phyloP scores from a whole-genome alignment of 176 grass and related monocot genomes.

The Rhynchospora breviuscula region DNA sequence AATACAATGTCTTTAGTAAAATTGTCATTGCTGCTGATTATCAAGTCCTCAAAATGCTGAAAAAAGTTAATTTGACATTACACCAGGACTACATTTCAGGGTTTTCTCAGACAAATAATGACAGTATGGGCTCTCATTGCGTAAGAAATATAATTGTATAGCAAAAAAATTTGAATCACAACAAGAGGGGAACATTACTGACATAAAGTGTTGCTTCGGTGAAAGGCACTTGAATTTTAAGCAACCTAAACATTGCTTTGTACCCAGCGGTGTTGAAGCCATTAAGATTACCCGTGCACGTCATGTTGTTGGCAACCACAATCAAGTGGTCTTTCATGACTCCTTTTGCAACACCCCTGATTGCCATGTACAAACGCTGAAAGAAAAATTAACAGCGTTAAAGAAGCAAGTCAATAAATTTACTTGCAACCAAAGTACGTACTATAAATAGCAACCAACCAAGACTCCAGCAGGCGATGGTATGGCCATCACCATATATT shows the following conservation, averaged over 20 bases:
- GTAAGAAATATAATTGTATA: slow-evolving; percentile 27
- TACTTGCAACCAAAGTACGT: neutral
- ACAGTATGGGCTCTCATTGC: neutral
- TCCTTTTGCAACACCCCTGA: slow-evolving; percentile 68
- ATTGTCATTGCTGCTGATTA: neutral
- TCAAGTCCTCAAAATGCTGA: neutral
- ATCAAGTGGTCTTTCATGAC: slow-evolving; percentile 84
- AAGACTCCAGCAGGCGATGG: slow-evolving; percentile 9
- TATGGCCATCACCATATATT: neutral
- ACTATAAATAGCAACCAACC: slow-evolving; percentile 2
- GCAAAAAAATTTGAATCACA: neutral
- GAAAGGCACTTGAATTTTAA: slow-evolving; percentile 99
- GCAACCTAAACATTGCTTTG: slow-evolving; percentile 68
- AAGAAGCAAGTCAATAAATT: neutral
- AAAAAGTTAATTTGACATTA: neutral
- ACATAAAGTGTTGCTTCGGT: slow-evolving; percentile 91
- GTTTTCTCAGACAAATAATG: neutral
- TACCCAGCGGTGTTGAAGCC: slow-evolving; percentile 83
- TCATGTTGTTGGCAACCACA: slow-evolving; percentile 87
- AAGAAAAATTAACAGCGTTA: slow-evolving; percentile 29
- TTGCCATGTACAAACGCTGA: slow-evolving; percentile 64
- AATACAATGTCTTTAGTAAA: neutral
- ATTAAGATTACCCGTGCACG: slow-evolving; percentile 73
- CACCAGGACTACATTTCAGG: neutral
- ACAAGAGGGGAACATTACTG: slow-evolving; percentile 31